Base-by-base conservation (phyloP, 2,329 filamentous ascomycete genomes). In the Hymenoscyphus albidus region DNA sequence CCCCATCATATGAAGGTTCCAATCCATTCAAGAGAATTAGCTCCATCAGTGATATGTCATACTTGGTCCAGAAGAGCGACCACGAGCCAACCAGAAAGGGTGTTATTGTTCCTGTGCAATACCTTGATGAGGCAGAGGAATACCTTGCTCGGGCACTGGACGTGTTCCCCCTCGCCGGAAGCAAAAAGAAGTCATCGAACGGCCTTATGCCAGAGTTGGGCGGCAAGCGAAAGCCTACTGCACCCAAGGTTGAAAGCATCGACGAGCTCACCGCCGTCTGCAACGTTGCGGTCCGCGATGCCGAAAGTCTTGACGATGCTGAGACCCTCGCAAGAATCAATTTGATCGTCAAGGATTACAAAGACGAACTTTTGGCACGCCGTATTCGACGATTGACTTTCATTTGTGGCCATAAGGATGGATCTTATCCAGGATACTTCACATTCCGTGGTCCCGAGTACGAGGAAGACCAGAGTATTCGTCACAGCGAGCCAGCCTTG, bases 31-130 rank as follows among this genome's bases (percentile, higher is more conserved):
- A 92, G 80, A 88, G 93, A 72, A 90, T 98, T 74, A 88, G 91
- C 80, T 98, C 95, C 62, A 95, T 99, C 78, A 97, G 93, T 77
- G 95, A 99, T 76, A 92, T 99, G 90, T 92, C 92, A 16, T 97
- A 96, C 77, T 81, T 97, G 67, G 83, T 87, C 66, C 86, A 86
- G 69, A 89, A 90, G 75, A 85, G 86, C 62, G 85, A 89, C 54
- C 83, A 87, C 51, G 93, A 97, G 78, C 91, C 91, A 40, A 87
- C 85, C 38, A 87, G 95, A 73, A 96, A 95, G 82, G 95, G 95
- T 85, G 92, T 96, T 63, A 95, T 99, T 68, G 88, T 97, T 57
- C 93, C 95, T 39, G 93, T 96, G 73, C 90, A 89, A 74, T 99
- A 96, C 79, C 82, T 99, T 54, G 95, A 99, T 68, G 95, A 99